Conservation (phyloP, 1,284 basidiomycete species). For the Cystobasidiaceae sp. region DNA sequence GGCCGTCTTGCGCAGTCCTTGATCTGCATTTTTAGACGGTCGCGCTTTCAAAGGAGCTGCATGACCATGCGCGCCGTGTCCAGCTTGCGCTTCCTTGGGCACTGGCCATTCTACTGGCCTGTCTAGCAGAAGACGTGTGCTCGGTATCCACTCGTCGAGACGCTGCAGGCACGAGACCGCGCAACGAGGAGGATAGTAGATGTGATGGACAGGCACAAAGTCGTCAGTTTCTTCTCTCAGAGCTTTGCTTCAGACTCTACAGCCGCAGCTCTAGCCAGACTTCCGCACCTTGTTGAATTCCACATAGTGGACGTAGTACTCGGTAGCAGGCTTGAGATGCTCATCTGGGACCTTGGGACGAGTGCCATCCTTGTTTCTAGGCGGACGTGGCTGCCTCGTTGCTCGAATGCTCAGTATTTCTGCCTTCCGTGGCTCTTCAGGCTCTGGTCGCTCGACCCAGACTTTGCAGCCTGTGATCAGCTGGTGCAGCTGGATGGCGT, state of each 20-base stretch:
- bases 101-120: conserved; percentile 89
- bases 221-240: background rate
- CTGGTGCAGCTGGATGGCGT: conserved; percentile 13
- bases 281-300: conserved; percentile 84
- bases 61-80: conserved; percentile 32
- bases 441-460: conserved; percentile 75
- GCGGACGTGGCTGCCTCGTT: conserved; percentile 52
- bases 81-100: conserved; percentile 55
- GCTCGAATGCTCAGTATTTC: conserved; percentile 90
- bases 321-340: conserved; percentile 50
- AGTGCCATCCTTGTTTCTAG: conserved; percentile 54
- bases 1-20: conserved; percentile 40
- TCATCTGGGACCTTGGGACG: conserved; percentile 17
- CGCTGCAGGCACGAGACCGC: conserved; percentile 52
- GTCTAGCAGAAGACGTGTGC: conserved; percentile 72
- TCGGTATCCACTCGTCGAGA: conserved; percentile 96
- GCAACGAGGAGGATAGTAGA: background rate
- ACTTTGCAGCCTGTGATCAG: conserved; percentile 87
- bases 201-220: too few relatives aligned
- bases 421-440: conserved; percentile 80
- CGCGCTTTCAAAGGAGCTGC: conserved; percentile 42
- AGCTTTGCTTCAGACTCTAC: background rate
- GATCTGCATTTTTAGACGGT: conserved; percentile 49
- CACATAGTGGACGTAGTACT: conserved; percentile 97
- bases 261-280: background rate